phyloP scores from a whole-genome alignment of 371 early-diverging fungal species.

The Phascolomyces articulosus region DNA sequence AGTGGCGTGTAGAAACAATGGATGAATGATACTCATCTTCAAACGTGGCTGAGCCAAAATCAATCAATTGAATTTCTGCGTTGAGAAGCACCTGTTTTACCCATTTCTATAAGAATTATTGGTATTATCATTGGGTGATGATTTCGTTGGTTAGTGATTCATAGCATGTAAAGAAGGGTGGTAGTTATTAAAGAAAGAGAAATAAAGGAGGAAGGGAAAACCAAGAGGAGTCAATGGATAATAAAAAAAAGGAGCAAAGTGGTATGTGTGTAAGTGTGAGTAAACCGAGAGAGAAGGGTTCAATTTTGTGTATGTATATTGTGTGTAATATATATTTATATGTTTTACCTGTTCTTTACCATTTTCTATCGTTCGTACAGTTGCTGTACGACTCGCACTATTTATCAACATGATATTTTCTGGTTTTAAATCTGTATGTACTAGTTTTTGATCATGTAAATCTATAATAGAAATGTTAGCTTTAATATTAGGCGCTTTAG shows the following conservation, averaged over 20 bases:
- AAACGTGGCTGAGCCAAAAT: conserved; percentile 96
- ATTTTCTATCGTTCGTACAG: conserved; percentile 1
- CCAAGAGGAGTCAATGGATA: no score
- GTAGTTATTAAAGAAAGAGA: no score
- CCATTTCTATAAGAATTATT: neutral
- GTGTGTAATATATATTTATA: no score
- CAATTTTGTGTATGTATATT: no score
- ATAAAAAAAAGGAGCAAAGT: no score
- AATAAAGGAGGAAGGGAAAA: no score
- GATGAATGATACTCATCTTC: conserved; percentile 90
- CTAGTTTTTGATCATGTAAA: conserved; percentile 77
- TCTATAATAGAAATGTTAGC: conserved; percentile 42
- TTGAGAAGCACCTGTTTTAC: conserved; percentile 58
- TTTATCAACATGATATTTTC: conserved; percentile 70
- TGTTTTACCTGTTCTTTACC: conserved; percentile 25
- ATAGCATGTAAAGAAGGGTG: no score
- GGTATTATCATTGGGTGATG: no score
- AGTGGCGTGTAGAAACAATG: conserved; percentile 92
- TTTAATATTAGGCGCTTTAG: no score
- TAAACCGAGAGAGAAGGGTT: no score
- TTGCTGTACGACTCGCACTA: conserved; percentile 4
- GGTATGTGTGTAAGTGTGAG: no score
- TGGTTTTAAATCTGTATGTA: conserved; percentile 93
- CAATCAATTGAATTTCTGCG: conserved; percentile 89
- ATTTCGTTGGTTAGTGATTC: no score